These are phyloP conservation scores for Lophium mytilinum DNA, from an alignment of 495 filamentous ascomycete genomes.

Conservation along the genomic window DNA sequence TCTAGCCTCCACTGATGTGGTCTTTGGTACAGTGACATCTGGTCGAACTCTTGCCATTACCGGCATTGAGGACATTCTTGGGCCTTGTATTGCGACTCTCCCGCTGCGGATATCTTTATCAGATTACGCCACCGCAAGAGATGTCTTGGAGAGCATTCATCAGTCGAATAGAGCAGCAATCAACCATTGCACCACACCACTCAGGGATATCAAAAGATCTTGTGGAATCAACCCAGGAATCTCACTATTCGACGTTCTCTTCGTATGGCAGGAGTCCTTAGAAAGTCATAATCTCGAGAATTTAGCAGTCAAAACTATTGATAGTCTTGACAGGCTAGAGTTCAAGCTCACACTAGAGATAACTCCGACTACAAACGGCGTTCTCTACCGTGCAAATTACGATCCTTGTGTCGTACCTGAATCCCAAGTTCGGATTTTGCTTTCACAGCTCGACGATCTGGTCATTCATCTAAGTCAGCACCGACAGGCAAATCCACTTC, in stretches of 20 bases:
- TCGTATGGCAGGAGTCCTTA: conserved; percentile 71
- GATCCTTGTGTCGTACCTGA: conserved; percentile 41
- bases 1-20: conserved; percentile 56
- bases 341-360: conserved; percentile 66
- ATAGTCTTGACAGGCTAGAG: conserved; percentile 58
- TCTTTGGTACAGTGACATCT: conserved; percentile 68
- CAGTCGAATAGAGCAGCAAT: conserved; percentile 52
- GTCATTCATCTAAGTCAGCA: conserved; percentile 40
- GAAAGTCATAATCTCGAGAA: conserved; percentile 29
- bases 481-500: conserved; percentile 30
- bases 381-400: conserved; percentile 45
- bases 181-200: conserved; percentile 47
- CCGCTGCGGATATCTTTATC: conserved; percentile 53
- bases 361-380: conserved; percentile 42
- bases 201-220: conserved; percentile 57
- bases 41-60: conserved; percentile 59
- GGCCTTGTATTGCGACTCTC: conserved; percentile 62
- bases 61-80: conserved; percentile 60
- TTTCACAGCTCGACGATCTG: conserved; percentile 49
- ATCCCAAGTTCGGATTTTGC: conserved; percentile 45
- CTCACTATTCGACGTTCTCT: conserved; percentile 57
- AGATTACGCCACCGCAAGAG: conserved; percentile 40
- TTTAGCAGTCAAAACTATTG: conserved; percentile 39
- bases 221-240: conserved; percentile 41
- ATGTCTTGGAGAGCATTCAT: conserved; percentile 55